A percentile compares a stretch with the other conserved stretches of the same genome.
Conservation (phyloP, 2,329 filamentous ascomycete species). For the Alternaria incomplexa region DNA sequence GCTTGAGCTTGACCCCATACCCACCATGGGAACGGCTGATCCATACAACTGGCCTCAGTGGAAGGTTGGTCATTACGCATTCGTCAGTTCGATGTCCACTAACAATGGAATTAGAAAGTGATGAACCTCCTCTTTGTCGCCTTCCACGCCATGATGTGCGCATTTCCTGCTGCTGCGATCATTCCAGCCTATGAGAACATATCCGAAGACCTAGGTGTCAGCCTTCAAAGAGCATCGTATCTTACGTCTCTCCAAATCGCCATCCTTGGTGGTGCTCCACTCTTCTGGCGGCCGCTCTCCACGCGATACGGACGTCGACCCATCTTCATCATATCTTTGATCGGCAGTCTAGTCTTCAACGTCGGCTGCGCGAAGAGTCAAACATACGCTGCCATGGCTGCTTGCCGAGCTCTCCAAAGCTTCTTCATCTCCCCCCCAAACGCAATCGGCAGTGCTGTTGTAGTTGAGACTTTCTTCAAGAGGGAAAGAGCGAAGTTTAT, state of each 20-base stretch:
- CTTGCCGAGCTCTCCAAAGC: slow-evolving; percentile 59
- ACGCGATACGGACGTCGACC: slow-evolving; percentile 62
- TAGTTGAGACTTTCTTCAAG: slow-evolving; percentile 65
- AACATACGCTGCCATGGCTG: slow-evolving; percentile 57
- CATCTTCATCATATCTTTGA: slow-evolving; percentile 59
- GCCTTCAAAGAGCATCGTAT: slow-evolving; percentile 59
- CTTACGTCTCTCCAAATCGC: slow-evolving; percentile 63
- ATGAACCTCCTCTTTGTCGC: slow-evolving; percentile 61
- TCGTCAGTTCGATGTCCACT: background rate
- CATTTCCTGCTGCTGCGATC: slow-evolving; percentile 62
- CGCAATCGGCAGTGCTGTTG: slow-evolving; percentile 63
- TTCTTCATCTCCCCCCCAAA: slow-evolving; percentile 64
- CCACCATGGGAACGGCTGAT: slow-evolving; percentile 57
- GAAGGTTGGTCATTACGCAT: slow-evolving; percentile 48
- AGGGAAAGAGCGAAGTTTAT: slow-evolving; percentile 61
- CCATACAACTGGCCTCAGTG: slow-evolving; percentile 63
- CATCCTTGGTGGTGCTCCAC: slow-evolving; percentile 59
- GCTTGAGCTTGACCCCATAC: slow-evolving; percentile 61
- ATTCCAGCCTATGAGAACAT: slow-evolving; percentile 63
- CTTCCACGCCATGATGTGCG: slow-evolving; percentile 64
- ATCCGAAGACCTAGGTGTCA: slow-evolving; percentile 56
- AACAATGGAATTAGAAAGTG: slow-evolving; percentile 52
- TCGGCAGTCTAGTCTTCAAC: slow-evolving; percentile 58
- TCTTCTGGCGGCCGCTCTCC: slow-evolving; percentile 64
- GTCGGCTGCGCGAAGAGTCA: slow-evolving; percentile 60